These are phyloP conservation scores for Boletus tylopilopsis DNA, from an alignment of 768 basidiomycete genomes.

Conservation along the genomic window DNA sequence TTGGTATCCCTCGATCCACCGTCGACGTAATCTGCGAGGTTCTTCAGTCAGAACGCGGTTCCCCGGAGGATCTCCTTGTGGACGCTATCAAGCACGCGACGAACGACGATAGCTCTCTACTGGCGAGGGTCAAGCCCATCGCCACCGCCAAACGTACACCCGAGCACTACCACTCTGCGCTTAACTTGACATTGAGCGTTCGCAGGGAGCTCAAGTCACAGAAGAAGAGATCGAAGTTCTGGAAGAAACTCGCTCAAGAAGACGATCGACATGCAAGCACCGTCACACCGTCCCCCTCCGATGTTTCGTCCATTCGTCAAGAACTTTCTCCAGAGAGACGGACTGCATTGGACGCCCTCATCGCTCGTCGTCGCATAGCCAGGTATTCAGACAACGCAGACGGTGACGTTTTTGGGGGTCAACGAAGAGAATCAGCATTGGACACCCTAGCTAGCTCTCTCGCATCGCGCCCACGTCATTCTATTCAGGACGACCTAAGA, in stretches of 20 bases:
- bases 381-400: slow-evolving; percentile 12
- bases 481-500: slow-evolving; percentile 8
- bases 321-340: slow-evolving; percentile 24
- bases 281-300: slow-evolving; percentile 30
- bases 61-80: slow-evolving; percentile 40
- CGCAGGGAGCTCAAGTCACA: slow-evolving; percentile 42
- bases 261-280: slow-evolving; percentile 17
- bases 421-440: slow-evolving; percentile 8
- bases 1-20: slow-evolving; percentile 24
- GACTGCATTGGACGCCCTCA: slow-evolving; percentile 38
- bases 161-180: slow-evolving; percentile 43
- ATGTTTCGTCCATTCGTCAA: slow-evolving; percentile 28
- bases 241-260: slow-evolving; percentile 41
- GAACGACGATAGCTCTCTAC: slow-evolving; percentile 35
- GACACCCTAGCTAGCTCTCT: slow-evolving; percentile 22
- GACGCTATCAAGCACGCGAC: slow-evolving; percentile 42
- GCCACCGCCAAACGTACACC: slow-evolving; percentile 34
- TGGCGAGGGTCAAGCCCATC: slow-evolving; percentile 39
- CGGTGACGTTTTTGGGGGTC: slow-evolving; percentile 26
- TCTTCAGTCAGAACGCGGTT: slow-evolving; percentile 27
- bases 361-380: slow-evolving; percentile 21
- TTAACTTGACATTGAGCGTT: slow-evolving; percentile 42
- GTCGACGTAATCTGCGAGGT: slow-evolving; percentile 21
- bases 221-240: slow-evolving; percentile 44
- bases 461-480: slow-evolving; percentile 22